Conservation (phyloP, 2,329 filamentous ascomycete species). For the Ascochyta rabiei region DNA sequence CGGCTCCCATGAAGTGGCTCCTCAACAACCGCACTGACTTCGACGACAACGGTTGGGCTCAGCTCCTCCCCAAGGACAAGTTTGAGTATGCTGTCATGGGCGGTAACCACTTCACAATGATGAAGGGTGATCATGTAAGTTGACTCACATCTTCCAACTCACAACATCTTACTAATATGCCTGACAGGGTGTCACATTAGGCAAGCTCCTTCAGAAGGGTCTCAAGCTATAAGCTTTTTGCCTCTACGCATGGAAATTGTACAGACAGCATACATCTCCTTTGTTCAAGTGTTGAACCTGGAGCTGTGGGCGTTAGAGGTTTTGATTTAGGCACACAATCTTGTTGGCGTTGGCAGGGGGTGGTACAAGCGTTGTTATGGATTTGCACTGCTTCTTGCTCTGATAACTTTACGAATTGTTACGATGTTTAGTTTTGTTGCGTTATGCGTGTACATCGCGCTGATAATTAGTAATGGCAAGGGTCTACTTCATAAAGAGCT, state of each 20-base stretch:
- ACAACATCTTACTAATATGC: conserved; percentile 30
- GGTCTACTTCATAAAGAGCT: conserved; percentile 16
- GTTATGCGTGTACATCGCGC: conserved; percentile 2
- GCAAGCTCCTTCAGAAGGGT: conserved; percentile 54
- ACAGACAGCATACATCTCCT: conserved; percentile 39
- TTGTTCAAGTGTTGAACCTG: conserved; percentile 43
- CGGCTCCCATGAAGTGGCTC: conserved; percentile 66
- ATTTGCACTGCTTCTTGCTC: conserved; percentile 5
- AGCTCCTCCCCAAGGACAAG: conserved; percentile 66
- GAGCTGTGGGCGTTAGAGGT: conserved; percentile 37
- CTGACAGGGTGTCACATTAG: conserved; percentile 46
- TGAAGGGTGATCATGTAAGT: conserved; percentile 65
- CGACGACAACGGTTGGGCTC: conserved; percentile 71
- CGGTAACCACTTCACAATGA: conserved; percentile 78
- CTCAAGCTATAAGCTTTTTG: conserved; percentile 38
- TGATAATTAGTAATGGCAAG: conserved; percentile 18
- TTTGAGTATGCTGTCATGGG: conserved; percentile 71
- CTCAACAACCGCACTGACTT: conserved; percentile 77
- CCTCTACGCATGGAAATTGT: conserved; percentile 20
- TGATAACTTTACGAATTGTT: conserved; percentile 2
- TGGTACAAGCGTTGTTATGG: conserved; percentile 1
- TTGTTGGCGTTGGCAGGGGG: conserved; percentile 15
- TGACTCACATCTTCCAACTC: background rate
- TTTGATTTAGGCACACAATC: conserved; percentile 11
- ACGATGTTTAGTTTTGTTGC: conserved; percentile 11